Evolutionary conservation across 345 rosid genomes (phyloP).

Genomic region (Rhodomyrtus tomentosa): DNA sequence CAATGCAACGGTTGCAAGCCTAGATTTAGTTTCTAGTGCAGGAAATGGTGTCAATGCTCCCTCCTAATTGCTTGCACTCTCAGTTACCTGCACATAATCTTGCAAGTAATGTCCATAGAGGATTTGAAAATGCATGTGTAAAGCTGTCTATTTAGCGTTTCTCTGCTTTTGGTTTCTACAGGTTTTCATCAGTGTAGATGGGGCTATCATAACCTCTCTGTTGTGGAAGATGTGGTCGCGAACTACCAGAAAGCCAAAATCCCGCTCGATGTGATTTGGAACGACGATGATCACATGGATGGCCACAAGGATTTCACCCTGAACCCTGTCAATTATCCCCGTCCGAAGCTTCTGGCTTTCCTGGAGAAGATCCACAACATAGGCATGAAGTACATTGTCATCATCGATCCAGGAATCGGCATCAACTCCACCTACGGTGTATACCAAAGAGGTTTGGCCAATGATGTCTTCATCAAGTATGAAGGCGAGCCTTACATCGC

Average conservation of each 20-base stretch:
- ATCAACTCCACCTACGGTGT: constrained; percentile 76
- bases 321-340: constrained; percentile 53
- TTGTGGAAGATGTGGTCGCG: constrained; percentile 86
- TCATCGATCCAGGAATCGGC: constrained; percentile 69
- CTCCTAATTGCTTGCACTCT: neutral
- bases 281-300: constrained; percentile 98
- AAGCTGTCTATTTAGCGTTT: neutral
- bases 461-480: constrained; percentile 86
- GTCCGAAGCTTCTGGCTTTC: constrained; percentile 67
- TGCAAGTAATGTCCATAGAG: neutral
- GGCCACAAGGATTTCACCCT: constrained; percentile 89
- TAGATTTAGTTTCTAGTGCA: neutral
- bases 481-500: constrained; percentile 76
- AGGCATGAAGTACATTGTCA: constrained; percentile 91
- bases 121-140: neutral
- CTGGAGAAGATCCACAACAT: constrained; percentile 66
- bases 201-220: constrained; percentile 95
- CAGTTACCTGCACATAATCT: neutral
- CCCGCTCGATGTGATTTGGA: constrained; percentile 95
- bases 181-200: constrained; percentile 98
- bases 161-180: constrained; percentile 6
- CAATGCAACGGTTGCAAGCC: neutral
- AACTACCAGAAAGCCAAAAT: constrained; percentile 74
- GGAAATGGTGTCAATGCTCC: neutral
- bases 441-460: constrained; percentile 64